phyloP scores from a whole-genome alignment of 257 asterid species.

The Handroanthus guayacan region DNA sequence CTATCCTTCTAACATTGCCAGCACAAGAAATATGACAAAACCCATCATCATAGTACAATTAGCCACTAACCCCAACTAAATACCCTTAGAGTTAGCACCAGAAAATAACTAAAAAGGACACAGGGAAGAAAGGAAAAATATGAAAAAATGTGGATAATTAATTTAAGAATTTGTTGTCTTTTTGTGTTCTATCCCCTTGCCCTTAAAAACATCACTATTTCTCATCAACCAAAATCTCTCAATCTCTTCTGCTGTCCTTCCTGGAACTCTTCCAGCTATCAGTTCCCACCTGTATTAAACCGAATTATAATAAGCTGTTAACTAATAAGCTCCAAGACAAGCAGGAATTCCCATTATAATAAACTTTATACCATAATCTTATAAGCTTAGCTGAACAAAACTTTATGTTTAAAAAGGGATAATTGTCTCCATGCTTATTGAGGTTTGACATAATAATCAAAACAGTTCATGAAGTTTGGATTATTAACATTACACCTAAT shows the following conservation, averaged over 20 bases:
- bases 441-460: too few species aligned
- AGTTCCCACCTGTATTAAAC: constrained; percentile 59
- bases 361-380: too few species aligned
- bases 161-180: background rate
- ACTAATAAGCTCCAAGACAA: too few species aligned
- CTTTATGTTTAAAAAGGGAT: too few species aligned
- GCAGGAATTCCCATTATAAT: too few species aligned
- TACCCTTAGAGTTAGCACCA: background rate
- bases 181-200: constrained; percentile 15
- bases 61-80: background rate
- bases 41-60: background rate
- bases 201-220: constrained; percentile 41
- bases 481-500: too few species aligned
- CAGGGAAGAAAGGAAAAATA: background rate
- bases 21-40: background rate
- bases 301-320: too few species aligned
- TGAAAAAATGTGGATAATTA: too few species aligned
- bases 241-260: constrained; percentile 64
- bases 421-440: too few species aligned
- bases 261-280: constrained; percentile 80
- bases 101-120: background rate
- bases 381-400: too few species aligned
- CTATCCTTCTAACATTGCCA: background rate
- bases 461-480: too few species aligned
- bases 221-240: constrained; percentile 74